phyloP scores from a whole-genome alignment of 2,329 filamentous ascomycete genomes.

The Cladophialophora immunda region DNA sequence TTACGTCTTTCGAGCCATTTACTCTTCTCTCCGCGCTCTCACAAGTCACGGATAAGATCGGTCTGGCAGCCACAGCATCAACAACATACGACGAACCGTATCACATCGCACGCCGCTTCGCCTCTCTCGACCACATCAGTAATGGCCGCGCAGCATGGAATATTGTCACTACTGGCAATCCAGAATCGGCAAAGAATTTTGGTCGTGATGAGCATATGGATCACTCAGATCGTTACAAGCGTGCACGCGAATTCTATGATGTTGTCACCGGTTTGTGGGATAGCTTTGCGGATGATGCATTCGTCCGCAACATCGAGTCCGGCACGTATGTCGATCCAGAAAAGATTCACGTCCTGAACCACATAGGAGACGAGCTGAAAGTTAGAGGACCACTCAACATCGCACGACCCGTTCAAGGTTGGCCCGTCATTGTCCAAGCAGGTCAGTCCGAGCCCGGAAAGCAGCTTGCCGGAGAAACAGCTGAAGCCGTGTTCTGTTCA shows the following conservation, averaged over 20 bases:
- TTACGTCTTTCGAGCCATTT: conserved; percentile 66
- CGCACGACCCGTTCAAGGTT: conserved; percentile 62
- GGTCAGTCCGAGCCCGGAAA: conserved; percentile 62
- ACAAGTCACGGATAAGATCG: conserved; percentile 59
- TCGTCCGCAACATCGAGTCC: conserved; percentile 57
- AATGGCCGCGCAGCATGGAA: conserved; percentile 63
- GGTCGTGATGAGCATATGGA: conserved; percentile 60
- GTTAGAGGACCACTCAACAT: conserved; percentile 62
- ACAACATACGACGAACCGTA: conserved; percentile 65
- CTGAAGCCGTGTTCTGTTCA: conserved; percentile 63
- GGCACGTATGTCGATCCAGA: conserved; percentile 62
- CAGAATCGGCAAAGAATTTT: conserved; percentile 63
- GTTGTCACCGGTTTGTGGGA: conserved; percentile 64
- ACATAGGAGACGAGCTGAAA: conserved; percentile 58
- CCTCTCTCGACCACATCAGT: conserved; percentile 63
- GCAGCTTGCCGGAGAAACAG: conserved; percentile 63
- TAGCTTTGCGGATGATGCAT: conserved; percentile 65
- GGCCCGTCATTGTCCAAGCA: conserved; percentile 65
- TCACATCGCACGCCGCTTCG: conserved; percentile 63
- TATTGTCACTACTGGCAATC: conserved; percentile 63
- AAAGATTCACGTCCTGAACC: conserved; percentile 62
- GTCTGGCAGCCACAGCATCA: conserved; percentile 63
- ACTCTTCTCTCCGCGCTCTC: conserved; percentile 62
- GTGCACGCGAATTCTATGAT: conserved; percentile 62
- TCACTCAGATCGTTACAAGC: conserved; percentile 60